A percentile compares a stretch with the other conserved stretches of the same genome.
phyloP scores from a whole-genome alignment of 495 filamentous ascomycete species.

The Aspergillus sparsus region DNA sequence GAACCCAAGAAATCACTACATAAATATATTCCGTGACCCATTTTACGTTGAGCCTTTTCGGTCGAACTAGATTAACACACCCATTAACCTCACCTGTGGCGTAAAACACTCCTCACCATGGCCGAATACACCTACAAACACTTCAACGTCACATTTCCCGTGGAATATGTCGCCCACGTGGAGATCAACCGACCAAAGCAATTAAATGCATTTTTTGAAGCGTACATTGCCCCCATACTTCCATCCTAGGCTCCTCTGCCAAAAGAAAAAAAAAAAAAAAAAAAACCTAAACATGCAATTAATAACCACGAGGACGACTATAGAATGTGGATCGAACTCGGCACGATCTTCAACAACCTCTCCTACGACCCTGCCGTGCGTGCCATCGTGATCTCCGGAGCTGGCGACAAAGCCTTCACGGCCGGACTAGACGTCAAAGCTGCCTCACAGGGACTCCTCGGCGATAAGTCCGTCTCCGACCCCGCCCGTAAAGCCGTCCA shows the following conservation, averaged over 20 bases:
- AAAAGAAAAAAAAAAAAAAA: background rate
- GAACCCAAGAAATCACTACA: too few species aligned
- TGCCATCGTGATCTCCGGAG: constrained; percentile 77
- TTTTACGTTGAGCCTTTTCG: background rate
- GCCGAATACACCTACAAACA: constrained; percentile 55
- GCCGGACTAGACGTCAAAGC: constrained; percentile 77
- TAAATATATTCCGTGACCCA: background rate
- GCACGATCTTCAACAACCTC: constrained; percentile 69
- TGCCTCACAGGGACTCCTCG: constrained; percentile 43
- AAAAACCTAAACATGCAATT: background rate
- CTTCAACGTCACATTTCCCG: constrained; percentile 76
- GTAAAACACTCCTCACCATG: constrained; percentile 16
- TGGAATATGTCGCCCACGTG: constrained; percentile 79
- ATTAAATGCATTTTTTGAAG: constrained; percentile 85
- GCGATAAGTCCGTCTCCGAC: constrained; percentile 41
- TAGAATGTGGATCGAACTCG: constrained; percentile 88
- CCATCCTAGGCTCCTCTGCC: background rate
- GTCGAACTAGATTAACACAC: background rate
- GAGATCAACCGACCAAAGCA: constrained; percentile 90
- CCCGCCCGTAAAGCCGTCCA: constrained; percentile 64
- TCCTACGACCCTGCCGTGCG: constrained; percentile 73
- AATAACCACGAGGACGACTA: constrained; percentile 5
- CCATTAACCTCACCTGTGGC: background rate
- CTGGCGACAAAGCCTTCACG: constrained; percentile 82
- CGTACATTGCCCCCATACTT: constrained; percentile 39